Conservation (phyloP, 2,329 filamentous ascomycete genomes). For the Tolypocladium album region DNA sequence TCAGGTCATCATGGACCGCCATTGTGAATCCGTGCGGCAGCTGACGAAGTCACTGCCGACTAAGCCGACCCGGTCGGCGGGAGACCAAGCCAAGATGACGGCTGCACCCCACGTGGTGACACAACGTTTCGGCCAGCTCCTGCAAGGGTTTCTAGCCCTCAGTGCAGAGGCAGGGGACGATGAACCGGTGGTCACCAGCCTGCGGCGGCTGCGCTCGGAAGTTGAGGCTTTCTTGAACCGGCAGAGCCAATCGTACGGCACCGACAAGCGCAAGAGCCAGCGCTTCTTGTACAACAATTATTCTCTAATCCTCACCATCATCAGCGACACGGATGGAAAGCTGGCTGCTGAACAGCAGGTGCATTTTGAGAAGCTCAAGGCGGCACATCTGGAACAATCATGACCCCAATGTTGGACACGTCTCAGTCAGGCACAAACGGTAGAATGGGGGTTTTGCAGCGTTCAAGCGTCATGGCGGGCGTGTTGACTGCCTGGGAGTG, state of each 20-base stretch:
- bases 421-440: background rate
- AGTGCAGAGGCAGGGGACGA: conserved; percentile 90
- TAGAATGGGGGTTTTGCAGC: background rate
- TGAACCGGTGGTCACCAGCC: conserved; percentile 76
- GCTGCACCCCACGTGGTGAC: conserved; percentile 86
- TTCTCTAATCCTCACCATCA: conserved; percentile 85
- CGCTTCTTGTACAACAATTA: conserved; percentile 95
- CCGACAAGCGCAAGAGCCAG: conserved; percentile 69
- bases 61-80: conserved; percentile 26
- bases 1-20: conserved; percentile 85
- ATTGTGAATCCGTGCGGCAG: conserved; percentile 74
- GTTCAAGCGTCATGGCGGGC: background rate
- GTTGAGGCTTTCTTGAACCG: conserved; percentile 75
- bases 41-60: conserved; percentile 43
- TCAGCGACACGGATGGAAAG: conserved; percentile 66
- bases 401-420: conserved; percentile 1
- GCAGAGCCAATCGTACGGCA: conserved; percentile 60
- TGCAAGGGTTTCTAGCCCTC: conserved; percentile 73
- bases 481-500: background rate
- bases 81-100: conserved; percentile 50
- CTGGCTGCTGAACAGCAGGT: conserved; percentile 63
- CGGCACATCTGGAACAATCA: conserved; percentile 38
- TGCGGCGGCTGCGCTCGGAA: conserved; percentile 67
- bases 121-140: conserved; percentile 87
- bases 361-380: conserved; percentile 61